Evolutionary conservation across 129 eudicot species (phyloP).

Genomic region (Chrysanthemum lavandulifolium): DNA sequence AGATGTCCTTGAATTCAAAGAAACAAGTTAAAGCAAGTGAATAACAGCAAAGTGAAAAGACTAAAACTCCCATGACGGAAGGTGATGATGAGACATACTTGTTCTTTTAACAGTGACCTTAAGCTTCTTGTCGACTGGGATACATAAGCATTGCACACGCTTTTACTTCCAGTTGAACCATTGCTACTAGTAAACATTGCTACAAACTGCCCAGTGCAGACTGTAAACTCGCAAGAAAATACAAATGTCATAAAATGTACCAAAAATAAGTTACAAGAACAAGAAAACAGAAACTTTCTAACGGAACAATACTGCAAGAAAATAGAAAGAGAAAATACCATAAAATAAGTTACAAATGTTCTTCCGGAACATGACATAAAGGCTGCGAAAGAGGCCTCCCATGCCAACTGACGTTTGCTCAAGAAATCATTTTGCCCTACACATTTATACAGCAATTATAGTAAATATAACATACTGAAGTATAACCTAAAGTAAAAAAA

Average conservation of each 20-base stretch:
- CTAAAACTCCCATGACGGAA: slow-evolving; percentile 3
- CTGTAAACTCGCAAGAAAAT: slow-evolving; percentile 13
- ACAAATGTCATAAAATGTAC: background rate
- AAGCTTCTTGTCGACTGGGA: slow-evolving; percentile 90
- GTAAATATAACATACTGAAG: background rate
- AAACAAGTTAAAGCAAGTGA: background rate
- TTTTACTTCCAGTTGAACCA: slow-evolving; percentile 39
- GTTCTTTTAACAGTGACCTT: slow-evolving; percentile 85
- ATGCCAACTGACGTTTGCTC: slow-evolving; percentile 72
- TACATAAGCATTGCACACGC: slow-evolving; percentile 66
- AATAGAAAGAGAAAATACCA: slow-evolving; percentile 44
- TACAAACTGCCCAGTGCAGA: slow-evolving; percentile 28
- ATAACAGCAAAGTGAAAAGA: background rate
- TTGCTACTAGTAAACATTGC: slow-evolving; percentile 64
- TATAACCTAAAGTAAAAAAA: background rate
- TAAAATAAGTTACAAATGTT: slow-evolving; percentile 70
- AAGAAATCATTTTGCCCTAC: slow-evolving; percentile 69
- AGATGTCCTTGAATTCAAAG: slow-evolving; percentile 53
- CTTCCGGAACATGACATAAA: slow-evolving; percentile 80
- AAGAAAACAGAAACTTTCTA: background rate
- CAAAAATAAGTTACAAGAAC: slow-evolving; percentile 1
- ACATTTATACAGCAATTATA: background rate
- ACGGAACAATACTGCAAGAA: background rate
- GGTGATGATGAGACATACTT: slow-evolving; percentile 45
- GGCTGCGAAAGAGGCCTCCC: slow-evolving; percentile 94